phyloP scores from a whole-genome alignment of 192 early-diverging fungal genomes.

The Thoreauomyces humboldtii region DNA sequence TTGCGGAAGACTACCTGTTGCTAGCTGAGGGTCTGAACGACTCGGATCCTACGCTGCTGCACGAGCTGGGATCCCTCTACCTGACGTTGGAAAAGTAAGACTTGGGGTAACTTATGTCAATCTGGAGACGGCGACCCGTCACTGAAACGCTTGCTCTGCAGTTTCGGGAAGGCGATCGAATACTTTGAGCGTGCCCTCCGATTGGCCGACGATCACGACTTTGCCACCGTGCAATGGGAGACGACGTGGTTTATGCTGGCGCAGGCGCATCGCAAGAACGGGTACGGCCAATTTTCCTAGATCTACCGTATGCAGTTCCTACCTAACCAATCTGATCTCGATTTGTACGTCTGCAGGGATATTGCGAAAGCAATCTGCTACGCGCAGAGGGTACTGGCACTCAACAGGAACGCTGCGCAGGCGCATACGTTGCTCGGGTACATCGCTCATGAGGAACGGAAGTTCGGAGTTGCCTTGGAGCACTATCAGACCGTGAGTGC shows the following conservation, averaged over 20 bases:
- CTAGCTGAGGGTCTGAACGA: constrained; percentile 51
- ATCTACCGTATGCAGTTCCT: background rate
- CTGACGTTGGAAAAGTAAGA: constrained; percentile 31
- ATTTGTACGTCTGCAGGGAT: constrained; percentile 30
- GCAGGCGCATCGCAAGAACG: constrained; percentile 59
- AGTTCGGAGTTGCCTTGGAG: constrained; percentile 49
- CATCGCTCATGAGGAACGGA: constrained; percentile 55
- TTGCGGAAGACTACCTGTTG: constrained; percentile 62
- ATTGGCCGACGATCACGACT: constrained; percentile 46
- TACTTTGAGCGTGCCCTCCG: constrained; percentile 53
- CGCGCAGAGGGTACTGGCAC: constrained; percentile 37
- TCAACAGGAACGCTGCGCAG: constrained; percentile 42
- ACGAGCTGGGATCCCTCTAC: constrained; percentile 69
- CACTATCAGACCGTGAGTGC: constrained; percentile 50
- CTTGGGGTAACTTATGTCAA: too few relatives aligned
- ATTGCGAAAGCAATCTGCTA: constrained; percentile 35
- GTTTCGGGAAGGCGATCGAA: constrained; percentile 52
- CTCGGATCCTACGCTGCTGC: constrained; percentile 65
- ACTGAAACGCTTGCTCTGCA: too few relatives aligned
- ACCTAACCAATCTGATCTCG: background rate
- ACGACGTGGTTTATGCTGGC: constrained; percentile 66
- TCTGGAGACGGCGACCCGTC: too few relatives aligned
- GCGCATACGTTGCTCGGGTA: constrained; percentile 52
- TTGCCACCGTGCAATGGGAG: constrained; percentile 50
- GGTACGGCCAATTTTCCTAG: constrained; percentile 35